Conservation (phyloP, 768 basidiomycete genomes). For the Termitomyces sp. region DNA sequence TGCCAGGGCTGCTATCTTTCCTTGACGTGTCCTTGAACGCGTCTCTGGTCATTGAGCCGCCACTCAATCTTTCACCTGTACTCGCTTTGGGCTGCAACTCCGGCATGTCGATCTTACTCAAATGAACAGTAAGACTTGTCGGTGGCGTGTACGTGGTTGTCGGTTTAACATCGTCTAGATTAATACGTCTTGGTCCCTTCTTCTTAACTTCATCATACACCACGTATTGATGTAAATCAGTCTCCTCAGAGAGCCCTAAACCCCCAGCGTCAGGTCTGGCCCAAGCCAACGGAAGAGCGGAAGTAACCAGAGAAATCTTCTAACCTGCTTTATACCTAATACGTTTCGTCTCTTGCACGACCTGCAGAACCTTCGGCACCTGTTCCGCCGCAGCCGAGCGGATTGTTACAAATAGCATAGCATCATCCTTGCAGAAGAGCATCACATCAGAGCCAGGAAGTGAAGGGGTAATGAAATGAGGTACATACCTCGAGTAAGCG, state of each 20-base stretch:
- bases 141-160: conserved; percentile 61
- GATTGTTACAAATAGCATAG: conserved; percentile 76
- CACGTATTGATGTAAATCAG: conserved; percentile 75
- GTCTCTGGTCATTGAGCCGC: neutral
- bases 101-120: conserved; percentile 87
- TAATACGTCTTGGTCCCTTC: conserved; percentile 66
- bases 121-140: conserved; percentile 62
- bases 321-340: conserved; percentile 70
- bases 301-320: conserved; percentile 10
- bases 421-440: conserved; percentile 53
- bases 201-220: conserved; percentile 54
- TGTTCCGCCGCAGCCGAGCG: conserved; percentile 58
- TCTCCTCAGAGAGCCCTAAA: conserved; percentile 46
- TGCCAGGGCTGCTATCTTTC: conserved; percentile 9
- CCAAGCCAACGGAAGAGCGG: neutral
- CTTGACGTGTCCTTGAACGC: conserved; percentile 3
- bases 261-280: conserved; percentile 3
- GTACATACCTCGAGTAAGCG: conserved; percentile 54
- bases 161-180: conserved; percentile 55
- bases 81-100: conserved; percentile 62
- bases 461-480: conserved; percentile 1
- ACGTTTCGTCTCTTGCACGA: conserved; percentile 80
- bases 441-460: conserved; percentile 1
- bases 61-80: conserved; percentile 20
- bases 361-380: conserved; percentile 76